Evolutionary conservation across 306 rosid genomes (phyloP).

Genomic region (Oemleria cerasiformis): DNA sequence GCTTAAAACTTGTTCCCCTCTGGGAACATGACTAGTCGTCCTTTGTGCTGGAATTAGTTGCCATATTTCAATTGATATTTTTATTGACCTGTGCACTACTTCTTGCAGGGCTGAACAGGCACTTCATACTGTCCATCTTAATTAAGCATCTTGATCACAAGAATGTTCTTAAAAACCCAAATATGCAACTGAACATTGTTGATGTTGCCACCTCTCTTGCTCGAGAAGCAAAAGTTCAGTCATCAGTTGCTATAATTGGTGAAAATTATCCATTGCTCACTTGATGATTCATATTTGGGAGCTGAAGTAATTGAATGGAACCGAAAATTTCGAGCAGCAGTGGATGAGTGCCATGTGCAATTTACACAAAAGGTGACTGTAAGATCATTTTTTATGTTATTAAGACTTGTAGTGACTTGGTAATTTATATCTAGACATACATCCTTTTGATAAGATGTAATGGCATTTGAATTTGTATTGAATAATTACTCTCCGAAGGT

Average conservation of each 20-base stretch:
- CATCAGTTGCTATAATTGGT: slow-evolving; percentile 51
- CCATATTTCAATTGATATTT: slow-evolving; percentile 5
- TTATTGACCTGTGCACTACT: not conserved
- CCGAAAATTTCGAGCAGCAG: slow-evolving; percentile 19
- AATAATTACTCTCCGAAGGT: not conserved
- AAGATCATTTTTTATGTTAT: not conserved
- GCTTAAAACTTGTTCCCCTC: too few species aligned
- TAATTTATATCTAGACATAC: not conserved
- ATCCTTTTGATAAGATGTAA: not conserved
- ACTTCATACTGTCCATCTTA: slow-evolving; percentile 29
- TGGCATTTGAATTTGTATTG: not conserved
- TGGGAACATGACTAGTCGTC: too few species aligned
- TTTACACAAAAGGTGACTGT: slow-evolving; percentile 24
- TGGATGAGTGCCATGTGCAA: slow-evolving; percentile 30
- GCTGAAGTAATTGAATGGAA: slow-evolving; percentile 26
- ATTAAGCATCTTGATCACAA: slow-evolving; percentile 34
- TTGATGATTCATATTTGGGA: slow-evolving; percentile 33
- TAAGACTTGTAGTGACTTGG: not conserved
- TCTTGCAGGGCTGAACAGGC: slow-evolving; percentile 25
- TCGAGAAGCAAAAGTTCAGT: slow-evolving; percentile 23
- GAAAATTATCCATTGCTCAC: slow-evolving; percentile 32
- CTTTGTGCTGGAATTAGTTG: too few species aligned
- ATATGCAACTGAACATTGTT: slow-evolving; percentile 27
- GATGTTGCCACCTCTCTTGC: slow-evolving; percentile 27
- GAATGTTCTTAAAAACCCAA: slow-evolving; percentile 30